These are phyloP conservation scores for Clathrus columnatus DNA, from an alignment of 768 basidiomycete genomes.

Conservation along the genomic window DNA sequence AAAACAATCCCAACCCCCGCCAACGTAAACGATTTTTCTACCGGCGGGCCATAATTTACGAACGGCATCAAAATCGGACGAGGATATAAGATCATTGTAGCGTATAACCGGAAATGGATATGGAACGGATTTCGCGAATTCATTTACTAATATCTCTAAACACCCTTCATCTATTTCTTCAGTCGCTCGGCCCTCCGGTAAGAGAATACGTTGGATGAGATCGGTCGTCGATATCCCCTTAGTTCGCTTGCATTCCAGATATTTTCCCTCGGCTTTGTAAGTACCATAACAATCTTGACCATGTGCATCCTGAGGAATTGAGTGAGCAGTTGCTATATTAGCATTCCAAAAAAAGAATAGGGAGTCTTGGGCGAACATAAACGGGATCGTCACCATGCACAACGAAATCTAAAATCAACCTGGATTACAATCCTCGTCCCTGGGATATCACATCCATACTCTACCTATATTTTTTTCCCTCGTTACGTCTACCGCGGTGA, in stretches of 20 bases:
- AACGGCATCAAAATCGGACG: not conserved
- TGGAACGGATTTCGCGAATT: constrained; percentile 3
- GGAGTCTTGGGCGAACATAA: not conserved
- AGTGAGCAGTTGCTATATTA: no score
- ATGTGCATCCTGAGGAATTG: constrained; percentile 6
- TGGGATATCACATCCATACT: not conserved
- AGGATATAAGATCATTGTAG: not conserved
- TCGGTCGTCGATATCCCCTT: constrained; percentile 14
- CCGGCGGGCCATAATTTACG: not conserved
- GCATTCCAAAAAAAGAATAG: no score
- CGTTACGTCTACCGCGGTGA: constrained; percentile 8
- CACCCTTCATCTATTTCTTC: not conserved
- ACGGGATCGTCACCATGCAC: constrained; percentile 15
- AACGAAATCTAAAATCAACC: constrained; percentile 11
- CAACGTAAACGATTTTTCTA: constrained; percentile 9
- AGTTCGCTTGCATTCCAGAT: constrained; percentile 14
- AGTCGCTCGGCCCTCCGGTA: not conserved
- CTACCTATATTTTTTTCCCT: constrained; percentile 9
- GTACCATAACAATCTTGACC: constrained; percentile 13
- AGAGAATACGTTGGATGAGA: constrained; percentile 11
- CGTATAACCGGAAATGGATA: not conserved
- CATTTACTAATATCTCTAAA: constrained; percentile 1
- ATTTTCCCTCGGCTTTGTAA: constrained; percentile 9
- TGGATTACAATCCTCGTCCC: not conserved
- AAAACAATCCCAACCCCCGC: constrained; percentile 14